Conservation (phyloP, 768 basidiomycete species). For the Pulveroboletus sp. region DNA sequence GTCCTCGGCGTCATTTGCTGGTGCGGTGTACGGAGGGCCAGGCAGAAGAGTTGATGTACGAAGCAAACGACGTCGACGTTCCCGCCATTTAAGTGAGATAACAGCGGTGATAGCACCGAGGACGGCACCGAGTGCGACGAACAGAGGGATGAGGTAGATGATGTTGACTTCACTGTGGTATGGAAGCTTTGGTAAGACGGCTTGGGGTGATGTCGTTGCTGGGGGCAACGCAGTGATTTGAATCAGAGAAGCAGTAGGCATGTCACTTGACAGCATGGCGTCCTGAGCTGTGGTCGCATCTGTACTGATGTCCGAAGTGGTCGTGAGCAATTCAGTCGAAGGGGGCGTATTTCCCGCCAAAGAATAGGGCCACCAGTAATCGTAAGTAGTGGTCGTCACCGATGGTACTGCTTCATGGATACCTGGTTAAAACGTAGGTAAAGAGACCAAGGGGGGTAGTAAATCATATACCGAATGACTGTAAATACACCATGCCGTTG, state of each 20-base stretch:
- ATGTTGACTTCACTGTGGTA: slow-evolving; percentile 23
- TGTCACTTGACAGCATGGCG: slow-evolving; percentile 6
- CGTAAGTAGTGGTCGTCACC: slow-evolving; percentile 22
- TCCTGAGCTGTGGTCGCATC: background rate
- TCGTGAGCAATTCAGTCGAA: slow-evolving; percentile 4
- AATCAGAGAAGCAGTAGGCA: slow-evolving; percentile 21
- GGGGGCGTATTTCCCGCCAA: slow-evolving; percentile 23
- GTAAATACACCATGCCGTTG: slow-evolving; percentile 20
- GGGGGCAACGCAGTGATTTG: slow-evolving; percentile 36
- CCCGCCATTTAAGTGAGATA: slow-evolving; percentile 13
- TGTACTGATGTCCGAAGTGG: background rate
- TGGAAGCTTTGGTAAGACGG: slow-evolving; percentile 15
- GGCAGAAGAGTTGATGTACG: slow-evolving; percentile 19
- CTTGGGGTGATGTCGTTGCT: slow-evolving; percentile 11
- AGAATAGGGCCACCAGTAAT: slow-evolving; percentile 41
- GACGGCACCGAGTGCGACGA: slow-evolving; percentile 23
- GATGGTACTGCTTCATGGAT: slow-evolving; percentile 7
- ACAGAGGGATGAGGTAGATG: slow-evolving; percentile 27
- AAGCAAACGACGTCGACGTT: background rate
- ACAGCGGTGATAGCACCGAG: slow-evolving; percentile 18
- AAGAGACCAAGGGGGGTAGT: background rate
- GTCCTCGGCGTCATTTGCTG: slow-evolving; percentile 17
- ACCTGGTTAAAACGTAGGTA: slow-evolving; percentile 16
- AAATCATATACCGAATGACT: slow-evolving; percentile 10
- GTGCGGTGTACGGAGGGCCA: slow-evolving; percentile 26